Evolutionary conservation across 139 green algal genomes (phyloP).

Genomic region (Tetradesmus lagerheimii): DNA sequence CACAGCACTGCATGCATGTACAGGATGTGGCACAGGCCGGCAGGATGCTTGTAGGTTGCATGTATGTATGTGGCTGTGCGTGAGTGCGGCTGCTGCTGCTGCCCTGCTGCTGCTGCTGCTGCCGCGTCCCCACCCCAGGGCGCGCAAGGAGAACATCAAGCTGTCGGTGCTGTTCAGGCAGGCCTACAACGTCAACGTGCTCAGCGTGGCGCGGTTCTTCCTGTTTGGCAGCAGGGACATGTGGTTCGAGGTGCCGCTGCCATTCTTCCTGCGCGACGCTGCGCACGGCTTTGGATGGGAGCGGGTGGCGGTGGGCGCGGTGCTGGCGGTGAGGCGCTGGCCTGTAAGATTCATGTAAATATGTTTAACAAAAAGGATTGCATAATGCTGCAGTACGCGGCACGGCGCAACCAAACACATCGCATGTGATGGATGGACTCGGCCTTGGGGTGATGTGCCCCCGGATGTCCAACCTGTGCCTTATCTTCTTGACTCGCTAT

Average conservation of each 20-base stretch:
- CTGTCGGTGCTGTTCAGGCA: conserved; percentile 75
- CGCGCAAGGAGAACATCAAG: conserved; percentile 78
- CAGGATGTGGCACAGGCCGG: too few relatives aligned
- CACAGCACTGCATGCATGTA: too few relatives aligned
- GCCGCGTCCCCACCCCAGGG: neutral
- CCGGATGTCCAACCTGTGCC: too few relatives aligned
- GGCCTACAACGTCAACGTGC: conserved; percentile 82
- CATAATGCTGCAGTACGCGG: too few relatives aligned
- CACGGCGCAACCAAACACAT: too few relatives aligned
- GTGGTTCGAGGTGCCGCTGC: conserved; percentile 92
- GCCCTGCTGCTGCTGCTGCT: neutral
- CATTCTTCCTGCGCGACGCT: conserved; percentile 85
- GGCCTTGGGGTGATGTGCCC: too few relatives aligned
- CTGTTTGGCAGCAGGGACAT: conserved; percentile 84
- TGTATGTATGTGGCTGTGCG: too few relatives aligned
- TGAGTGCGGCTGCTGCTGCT: neutral
- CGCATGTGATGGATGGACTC: too few relatives aligned
- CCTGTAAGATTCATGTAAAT: too few relatives aligned
- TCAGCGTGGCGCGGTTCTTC: conserved; percentile 77
- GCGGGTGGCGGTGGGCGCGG: conserved; percentile 64
- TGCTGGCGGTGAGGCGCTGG: conserved; percentile 62
- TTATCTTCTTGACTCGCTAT: too few relatives aligned
- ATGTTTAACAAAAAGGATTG: too few relatives aligned
- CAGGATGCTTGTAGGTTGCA: too few relatives aligned
- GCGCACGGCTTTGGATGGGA: conserved; percentile 79